These are phyloP conservation scores for Aspergillus coremiiformis DNA, from an alignment of 495 filamentous ascomycete genomes.

Conservation along the genomic window DNA sequence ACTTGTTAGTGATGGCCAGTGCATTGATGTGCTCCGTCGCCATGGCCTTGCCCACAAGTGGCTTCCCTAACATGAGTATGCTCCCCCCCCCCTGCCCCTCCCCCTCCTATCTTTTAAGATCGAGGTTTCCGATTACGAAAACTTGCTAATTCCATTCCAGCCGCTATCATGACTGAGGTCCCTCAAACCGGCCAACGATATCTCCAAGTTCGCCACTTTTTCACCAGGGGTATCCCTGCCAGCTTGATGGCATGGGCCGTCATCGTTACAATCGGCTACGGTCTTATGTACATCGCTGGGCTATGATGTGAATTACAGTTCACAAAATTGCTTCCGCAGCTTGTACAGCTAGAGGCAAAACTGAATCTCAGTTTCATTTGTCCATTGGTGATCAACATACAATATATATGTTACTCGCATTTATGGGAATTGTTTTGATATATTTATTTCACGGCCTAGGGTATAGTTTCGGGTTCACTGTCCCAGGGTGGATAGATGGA, in stretches of 20 bases:
- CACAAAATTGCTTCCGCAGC: no score
- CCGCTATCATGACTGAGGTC: constrained; percentile 99
- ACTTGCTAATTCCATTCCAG: constrained; percentile 40
- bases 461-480: background rate
- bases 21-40: constrained; percentile 62
- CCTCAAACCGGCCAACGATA: constrained; percentile 84
- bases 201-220: constrained; percentile 86
- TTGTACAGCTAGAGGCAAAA: no score
- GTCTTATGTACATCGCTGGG: constrained; percentile 71
- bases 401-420: background rate
- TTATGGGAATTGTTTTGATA: background rate
- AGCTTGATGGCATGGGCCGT: constrained; percentile 74
- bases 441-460: background rate
- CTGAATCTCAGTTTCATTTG: no score
- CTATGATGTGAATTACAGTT: constrained; percentile 46
- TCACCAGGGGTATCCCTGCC: constrained; percentile 79
- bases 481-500: constrained; percentile 6
- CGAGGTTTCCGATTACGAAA: background rate
- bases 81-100: no score
- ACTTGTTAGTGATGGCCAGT: constrained; percentile 83
- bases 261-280: constrained; percentile 82
- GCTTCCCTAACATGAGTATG: constrained; percentile 99
- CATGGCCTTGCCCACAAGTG: constrained; percentile 91
- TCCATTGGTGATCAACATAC: no score
- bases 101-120: background rate